These are phyloP conservation scores for Hypoxylon sp. DNA, from an alignment of 2,329 filamentous ascomycete genomes.

Conservation along the genomic window DNA sequence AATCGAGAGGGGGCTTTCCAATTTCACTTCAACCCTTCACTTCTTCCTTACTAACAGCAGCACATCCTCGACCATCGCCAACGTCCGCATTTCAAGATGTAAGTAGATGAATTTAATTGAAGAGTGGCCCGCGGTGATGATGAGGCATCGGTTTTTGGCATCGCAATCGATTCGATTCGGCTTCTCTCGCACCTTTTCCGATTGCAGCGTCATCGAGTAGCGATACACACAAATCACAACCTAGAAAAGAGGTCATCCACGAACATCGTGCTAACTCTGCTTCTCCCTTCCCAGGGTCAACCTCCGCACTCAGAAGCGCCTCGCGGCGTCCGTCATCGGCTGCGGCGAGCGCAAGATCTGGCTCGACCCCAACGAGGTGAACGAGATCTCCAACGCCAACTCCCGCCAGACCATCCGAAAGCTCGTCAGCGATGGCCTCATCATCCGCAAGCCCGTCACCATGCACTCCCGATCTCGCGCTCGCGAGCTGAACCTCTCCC, in stretches of 20 bases:
- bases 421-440: slow-evolving; percentile 99
- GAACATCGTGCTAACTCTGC: background rate
- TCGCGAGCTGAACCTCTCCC: slow-evolving; percentile 91
- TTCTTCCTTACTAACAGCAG: slow-evolving; percentile 43
- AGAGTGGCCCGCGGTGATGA: slow-evolving; percentile 3
- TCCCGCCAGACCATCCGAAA: slow-evolving; percentile 99
- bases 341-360: slow-evolving; percentile 99
- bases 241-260: background rate
- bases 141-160: background rate
- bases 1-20: slow-evolving; percentile 34
- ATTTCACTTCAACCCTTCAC: slow-evolving; percentile 43
- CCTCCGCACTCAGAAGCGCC: slow-evolving; percentile 99
- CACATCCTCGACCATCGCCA: slow-evolving; percentile 42
- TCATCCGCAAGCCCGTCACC: slow-evolving; percentile 99
- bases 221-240: background rate
- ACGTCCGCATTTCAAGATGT: slow-evolving; percentile 44
- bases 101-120: slow-evolving; percentile 32
- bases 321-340: slow-evolving; percentile 97
- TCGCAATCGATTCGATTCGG: slow-evolving; percentile 7
- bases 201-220: slow-evolving; percentile 17
- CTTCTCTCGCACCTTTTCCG: slow-evolving; percentile 7
- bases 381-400: slow-evolving; percentile 99
- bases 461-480: slow-evolving; percentile 99
- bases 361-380: slow-evolving; percentile 99
- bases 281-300: slow-evolving; percentile 79